Base-by-base conservation (phyloP, 2,329 filamentous ascomycete species). In the Fusarium buxicola region DNA sequence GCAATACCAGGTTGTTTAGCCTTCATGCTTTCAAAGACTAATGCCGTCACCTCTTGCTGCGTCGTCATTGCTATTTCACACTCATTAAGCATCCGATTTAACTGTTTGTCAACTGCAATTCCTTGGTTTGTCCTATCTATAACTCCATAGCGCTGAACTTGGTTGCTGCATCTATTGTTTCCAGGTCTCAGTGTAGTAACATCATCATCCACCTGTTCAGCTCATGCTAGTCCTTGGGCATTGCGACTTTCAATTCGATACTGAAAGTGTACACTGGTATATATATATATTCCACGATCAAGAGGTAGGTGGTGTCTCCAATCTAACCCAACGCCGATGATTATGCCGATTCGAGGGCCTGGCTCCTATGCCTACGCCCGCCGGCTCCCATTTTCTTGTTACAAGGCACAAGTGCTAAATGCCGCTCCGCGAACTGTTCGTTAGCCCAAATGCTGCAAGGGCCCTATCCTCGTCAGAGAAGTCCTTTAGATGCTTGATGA, bases 311-410 rank as follows among this genome's bases (percentile, higher is more conserved):
- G 39, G 30, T 52, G 27, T 58, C 55, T 60, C 58, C 65, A 63
- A 49, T 70, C 66, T 70, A 68, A 61, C 60, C 66, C 43, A 71
- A 71, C 69, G 69, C 69, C 69, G 44, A 43, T 71, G 46, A 68
- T 65, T 65, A 69, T 70, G 58, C 65, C 51, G 48, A 32, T 49
- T 27, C 44, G 12, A 39, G 46, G 46, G 41, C 52, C 40, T 41
- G 24, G 27, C 41, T 51, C 39, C 45, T 46, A 36, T 44, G 45
- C 53, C 50, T 50, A 45, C 30, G 34, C 51, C 39, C 34, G 34
- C 25, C 57, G 21, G 48, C 47, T 55, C 35, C 58, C 58, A 25
- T 68, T 65, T 66, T 46, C 50, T n/a, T 69, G 53, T 60, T 59
- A 68, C 58, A 60, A 55, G 54, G 47, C 40, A 49, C 51, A 51